Conservation (phyloP, 108 stramenopile genomes). For the Nitzschia sp. region DNA sequence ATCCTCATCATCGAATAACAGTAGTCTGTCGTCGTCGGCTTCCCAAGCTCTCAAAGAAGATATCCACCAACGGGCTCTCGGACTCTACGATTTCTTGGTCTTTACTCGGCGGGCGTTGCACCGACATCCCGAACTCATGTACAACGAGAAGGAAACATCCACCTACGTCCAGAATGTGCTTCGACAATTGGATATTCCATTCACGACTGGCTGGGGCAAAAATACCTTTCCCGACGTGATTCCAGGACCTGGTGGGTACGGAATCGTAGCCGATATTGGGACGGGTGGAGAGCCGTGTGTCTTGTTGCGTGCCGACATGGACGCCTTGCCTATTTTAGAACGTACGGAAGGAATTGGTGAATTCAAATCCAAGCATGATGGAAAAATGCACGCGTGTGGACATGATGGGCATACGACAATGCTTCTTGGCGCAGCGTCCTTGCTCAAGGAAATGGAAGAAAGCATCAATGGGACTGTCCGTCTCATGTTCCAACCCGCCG, state of each 20-base stretch:
- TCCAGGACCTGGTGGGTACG: slow-evolving; percentile 64
- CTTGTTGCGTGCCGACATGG: slow-evolving; percentile 93
- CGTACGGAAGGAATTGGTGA: slow-evolving; percentile 41
- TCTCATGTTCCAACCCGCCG: slow-evolving; percentile 80
- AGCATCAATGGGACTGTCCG: slow-evolving; percentile 62
- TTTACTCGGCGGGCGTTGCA: slow-evolving; percentile 65
- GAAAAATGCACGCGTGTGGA: slow-evolving; percentile 94
- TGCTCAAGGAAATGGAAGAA: slow-evolving; percentile 59
- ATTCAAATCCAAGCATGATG: slow-evolving; percentile 55
- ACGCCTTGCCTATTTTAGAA: slow-evolving; percentile 91
- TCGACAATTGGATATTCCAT: slow-evolving; percentile 55
- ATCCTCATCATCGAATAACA: not conserved
- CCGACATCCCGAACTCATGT: slow-evolving; percentile 80
- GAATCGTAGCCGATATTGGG: slow-evolving; percentile 82
- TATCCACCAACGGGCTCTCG: slow-evolving; percentile 29
- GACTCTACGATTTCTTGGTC: slow-evolving; percentile 50
- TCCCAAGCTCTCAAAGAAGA: slow-evolving; percentile 17
- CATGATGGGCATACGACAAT: slow-evolving; percentile 93
- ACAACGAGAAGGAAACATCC: slow-evolving; percentile 69
- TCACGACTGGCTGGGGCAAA: slow-evolving; percentile 68
- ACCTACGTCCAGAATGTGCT: slow-evolving; percentile 53
- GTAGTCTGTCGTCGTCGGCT: too few species aligned
- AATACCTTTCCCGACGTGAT: slow-evolving; percentile 57
- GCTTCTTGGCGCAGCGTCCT: slow-evolving; percentile 80
- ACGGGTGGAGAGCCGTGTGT: slow-evolving; percentile 66